These are phyloP conservation scores for Talaromyces sp. DNA, from an alignment of 2,329 filamentous ascomycete species.

Conservation along the genomic window DNA sequence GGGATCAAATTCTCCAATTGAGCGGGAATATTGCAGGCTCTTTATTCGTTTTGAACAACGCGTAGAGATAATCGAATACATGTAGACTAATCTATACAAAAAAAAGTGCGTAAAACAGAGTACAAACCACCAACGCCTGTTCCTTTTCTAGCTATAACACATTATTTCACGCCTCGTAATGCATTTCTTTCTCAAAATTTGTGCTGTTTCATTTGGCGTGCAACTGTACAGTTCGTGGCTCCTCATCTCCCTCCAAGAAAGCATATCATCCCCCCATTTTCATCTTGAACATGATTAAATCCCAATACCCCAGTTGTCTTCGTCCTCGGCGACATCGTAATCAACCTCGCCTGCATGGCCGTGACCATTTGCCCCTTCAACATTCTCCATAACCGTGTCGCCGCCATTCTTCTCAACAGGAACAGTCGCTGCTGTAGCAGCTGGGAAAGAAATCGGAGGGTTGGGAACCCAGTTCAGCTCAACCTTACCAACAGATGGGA, in stretches of 20 bases:
- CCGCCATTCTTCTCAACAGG: slow-evolving; percentile 19
- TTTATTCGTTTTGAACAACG: not conserved
- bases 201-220: not conserved
- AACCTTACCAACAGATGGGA: slow-evolving; percentile 49
- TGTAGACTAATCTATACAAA: not conserved
- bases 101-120: not conserved
- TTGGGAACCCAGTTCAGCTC: slow-evolving; percentile 51
- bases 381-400: slow-evolving; percentile 28
- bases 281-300: slow-evolving; percentile 1
- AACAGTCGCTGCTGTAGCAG: slow-evolving; percentile 14
- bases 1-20: too few species aligned
- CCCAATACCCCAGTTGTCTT: slow-evolving; percentile 11
- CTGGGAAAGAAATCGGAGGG: slow-evolving; percentile 17
- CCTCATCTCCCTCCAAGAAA: not conserved
- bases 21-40: not conserved
- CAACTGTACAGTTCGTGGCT: not conserved
- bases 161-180: not conserved
- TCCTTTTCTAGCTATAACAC: not conserved
- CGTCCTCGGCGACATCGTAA: slow-evolving; percentile 45
- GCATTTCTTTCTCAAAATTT: not conserved
- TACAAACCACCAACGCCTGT: not conserved
- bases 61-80: not conserved
- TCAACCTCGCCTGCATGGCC: slow-evolving; percentile 35
- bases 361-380: slow-evolving; percentile 13
- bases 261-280: not conserved